Evolutionary conservation across 495 filamentous ascomycete species (phyloP), one percentile per base, ranked within the genome.

Genomic region (Xanthoparmelia taractica): DNA sequence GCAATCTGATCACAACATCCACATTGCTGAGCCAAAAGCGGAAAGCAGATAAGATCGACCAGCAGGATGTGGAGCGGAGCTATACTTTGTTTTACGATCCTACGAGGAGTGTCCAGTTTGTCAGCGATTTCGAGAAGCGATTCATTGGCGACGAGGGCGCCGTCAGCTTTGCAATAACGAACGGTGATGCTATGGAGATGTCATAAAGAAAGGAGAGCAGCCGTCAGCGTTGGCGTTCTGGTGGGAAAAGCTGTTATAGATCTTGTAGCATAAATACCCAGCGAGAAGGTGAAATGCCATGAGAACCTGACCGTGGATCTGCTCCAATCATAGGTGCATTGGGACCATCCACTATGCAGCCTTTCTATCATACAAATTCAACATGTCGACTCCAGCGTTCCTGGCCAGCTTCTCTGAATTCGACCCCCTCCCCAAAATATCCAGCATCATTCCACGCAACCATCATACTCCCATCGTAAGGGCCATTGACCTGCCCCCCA

Each of bases 51-150:
- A 87, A 94, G 70, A 88, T 99, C 55, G 84, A 82, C 66, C 80
- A 94, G 58, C 82, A 89, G 48, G 95, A 99, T 72, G 92, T 99
- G 34, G 88, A 96, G 78, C 83, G 92, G 60, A 93, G 90, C 76
- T 99, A 91, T 79, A 81, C 83, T 67, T 81, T 99, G 52, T 99
- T 99, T 78, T 96, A 90, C 73, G 94, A 97, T 71, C 87, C 91
- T 0, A 76, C 77, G 50, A 78, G 95, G 64, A 96, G 92, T 71
- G 90, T 96, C 69, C 87, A 88, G 71, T 97, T 97, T 69, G 88
- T 99, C 37, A 77, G 80, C 55, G 86, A 95, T 65, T 95, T 87
- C 67, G 94, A 97, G 78, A 91, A 92, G 77, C 84, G 90, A 40
- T 89, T 98, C 40, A 96, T 98, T 73, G 88, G 91, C 41, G 86